These are phyloP conservation scores for Cornus kousa DNA, from an alignment of 148 eudicot genomes.

Conservation along the genomic window DNA sequence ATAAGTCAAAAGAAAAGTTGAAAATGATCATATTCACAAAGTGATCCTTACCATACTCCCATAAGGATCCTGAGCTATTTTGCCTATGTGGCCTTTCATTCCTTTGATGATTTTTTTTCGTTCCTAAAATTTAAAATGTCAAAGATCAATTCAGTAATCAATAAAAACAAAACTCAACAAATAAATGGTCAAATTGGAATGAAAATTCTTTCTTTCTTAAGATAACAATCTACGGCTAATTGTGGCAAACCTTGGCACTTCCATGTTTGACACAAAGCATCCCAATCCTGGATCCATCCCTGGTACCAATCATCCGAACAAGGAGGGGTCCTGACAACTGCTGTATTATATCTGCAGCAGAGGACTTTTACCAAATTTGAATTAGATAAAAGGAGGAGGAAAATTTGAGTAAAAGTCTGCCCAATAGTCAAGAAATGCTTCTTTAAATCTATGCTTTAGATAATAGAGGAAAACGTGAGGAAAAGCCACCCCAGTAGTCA, in stretches of 20 bases:
- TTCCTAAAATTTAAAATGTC: conserved; percentile 42
- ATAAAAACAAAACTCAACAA: background rate
- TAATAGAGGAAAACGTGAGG: background rate
- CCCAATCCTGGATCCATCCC: conserved; percentile 81
- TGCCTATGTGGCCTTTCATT: conserved; percentile 67
- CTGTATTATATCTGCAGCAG: conserved; percentile 76
- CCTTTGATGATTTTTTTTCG: conserved; percentile 87
- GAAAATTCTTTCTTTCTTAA: background rate
- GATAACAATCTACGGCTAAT: background rate
- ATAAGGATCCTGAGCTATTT: conserved; percentile 61
- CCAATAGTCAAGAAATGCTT: background rate
- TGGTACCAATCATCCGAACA: conserved; percentile 83
- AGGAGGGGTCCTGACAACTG: conserved; percentile 70
- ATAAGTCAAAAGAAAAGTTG: background rate
- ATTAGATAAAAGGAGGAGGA: conserved; percentile 19
- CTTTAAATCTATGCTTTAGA: background rate
- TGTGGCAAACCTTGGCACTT: conserved; percentile 72
- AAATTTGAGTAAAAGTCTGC: background rate
- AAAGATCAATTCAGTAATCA: conserved; percentile 18
- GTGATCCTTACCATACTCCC: conserved; percentile 68
- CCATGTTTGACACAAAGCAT: conserved; percentile 86
- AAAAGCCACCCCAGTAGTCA: too few species aligned
- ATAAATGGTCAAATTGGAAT: background rate
- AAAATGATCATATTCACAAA: background rate
- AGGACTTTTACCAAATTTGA: conserved; percentile 45